These are phyloP conservation scores for Ilyonectria destructans DNA, from an alignment of 2,329 filamentous ascomycete species.

Conservation along the genomic window DNA sequence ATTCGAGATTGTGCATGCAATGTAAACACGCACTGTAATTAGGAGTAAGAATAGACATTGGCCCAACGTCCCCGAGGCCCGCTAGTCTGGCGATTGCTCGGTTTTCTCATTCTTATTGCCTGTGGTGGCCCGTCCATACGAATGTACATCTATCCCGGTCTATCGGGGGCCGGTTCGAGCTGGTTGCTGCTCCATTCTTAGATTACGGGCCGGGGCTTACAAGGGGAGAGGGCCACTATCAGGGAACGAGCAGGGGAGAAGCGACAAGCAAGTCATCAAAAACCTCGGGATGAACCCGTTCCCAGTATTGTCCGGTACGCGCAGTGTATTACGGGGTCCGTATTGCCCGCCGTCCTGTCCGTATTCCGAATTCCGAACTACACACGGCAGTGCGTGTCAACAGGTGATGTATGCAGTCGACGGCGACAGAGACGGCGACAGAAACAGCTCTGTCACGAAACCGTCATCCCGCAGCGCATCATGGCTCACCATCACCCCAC, in stretches of 20 bases:
- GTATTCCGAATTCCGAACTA: constrained; percentile 7
- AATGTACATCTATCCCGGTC: background rate
- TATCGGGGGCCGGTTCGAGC: constrained; percentile 5
- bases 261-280: constrained; percentile 6
- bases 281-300: background rate
- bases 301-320: background rate
- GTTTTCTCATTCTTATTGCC: constrained; percentile 13
- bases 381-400: background rate
- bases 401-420: constrained; percentile 4
- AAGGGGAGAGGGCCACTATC: constrained; percentile 10
- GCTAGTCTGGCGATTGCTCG: constrained; percentile 19
- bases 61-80: constrained; percentile 13
- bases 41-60: constrained; percentile 10
- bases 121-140: background rate
- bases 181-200: constrained; percentile 14
- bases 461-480: constrained; percentile 27
- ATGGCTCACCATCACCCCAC: constrained; percentile 27
- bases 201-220: constrained; percentile 25
- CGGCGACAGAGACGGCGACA: background rate
- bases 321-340: background rate
- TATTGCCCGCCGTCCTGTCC: background rate
- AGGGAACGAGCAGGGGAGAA: background rate
- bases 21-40: background rate
- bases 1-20: background rate
- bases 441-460: constrained; percentile 10